phyloP scores from a whole-genome alignment of 345 rosid species.

The Melaleuca alternifolia region DNA sequence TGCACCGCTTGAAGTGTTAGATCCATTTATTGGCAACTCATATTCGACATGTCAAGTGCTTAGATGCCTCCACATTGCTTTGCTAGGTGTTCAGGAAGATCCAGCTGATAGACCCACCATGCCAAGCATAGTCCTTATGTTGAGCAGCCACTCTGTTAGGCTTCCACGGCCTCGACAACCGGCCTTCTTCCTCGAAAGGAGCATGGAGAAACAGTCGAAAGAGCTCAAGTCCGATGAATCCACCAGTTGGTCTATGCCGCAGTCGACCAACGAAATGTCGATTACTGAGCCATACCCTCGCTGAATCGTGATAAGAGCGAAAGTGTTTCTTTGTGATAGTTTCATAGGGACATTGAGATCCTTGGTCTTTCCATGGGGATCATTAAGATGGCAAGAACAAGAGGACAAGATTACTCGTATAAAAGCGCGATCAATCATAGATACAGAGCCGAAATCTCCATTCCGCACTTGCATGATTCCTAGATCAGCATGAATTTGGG shows the following conservation, averaged over 20 bases:
- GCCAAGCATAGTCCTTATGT: conserved; percentile 10
- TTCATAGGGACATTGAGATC: not conserved
- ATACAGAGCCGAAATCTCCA: not conserved
- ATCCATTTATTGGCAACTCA: conserved; percentile 4
- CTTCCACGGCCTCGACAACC: conserved; percentile 10
- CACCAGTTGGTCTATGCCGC: not conserved
- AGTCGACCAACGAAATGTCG: not conserved
- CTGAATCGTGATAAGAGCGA: not conserved
- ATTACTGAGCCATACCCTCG: not conserved
- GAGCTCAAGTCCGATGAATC: not conserved
- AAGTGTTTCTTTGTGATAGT: not conserved
- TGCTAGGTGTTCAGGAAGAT: conserved; percentile 23
- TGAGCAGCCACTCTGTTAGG: conserved; percentile 4
- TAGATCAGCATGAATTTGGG: too few relatives aligned
- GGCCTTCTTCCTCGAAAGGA: conserved; percentile 2
- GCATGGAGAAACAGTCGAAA: not conserved
- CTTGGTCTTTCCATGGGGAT: not conserved
- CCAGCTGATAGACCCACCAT: conserved; percentile 16
- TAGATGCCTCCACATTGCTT: conserved; percentile 22
- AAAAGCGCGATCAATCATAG: not conserved
- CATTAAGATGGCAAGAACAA: not conserved
- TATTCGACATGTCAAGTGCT: conserved; percentile 8
- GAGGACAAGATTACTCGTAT: not conserved
- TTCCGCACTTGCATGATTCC: not conserved
- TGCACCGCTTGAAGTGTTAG: not conserved